phyloP scores from a whole-genome alignment of 176 grass and related monocot genomes.

The Tillandsia fasciculata region DNA sequence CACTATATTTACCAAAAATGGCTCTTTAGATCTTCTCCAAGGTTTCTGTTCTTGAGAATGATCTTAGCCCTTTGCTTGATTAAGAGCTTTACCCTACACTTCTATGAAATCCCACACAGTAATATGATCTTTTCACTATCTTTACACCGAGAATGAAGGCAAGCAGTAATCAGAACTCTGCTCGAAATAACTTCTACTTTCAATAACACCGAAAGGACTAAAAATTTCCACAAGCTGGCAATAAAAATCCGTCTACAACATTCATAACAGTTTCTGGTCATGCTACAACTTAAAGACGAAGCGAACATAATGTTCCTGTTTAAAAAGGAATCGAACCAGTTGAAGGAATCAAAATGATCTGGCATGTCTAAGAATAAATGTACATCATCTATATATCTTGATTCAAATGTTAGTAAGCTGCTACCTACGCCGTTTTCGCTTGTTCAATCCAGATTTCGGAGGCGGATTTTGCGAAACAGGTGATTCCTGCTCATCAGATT shows the following conservation, averaged over 20 bases:
- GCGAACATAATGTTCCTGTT: background rate
- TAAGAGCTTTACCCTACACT: no score
- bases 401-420: slow-evolving; percentile 6
- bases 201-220: background rate
- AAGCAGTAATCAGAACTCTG: no score
- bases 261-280: background rate
- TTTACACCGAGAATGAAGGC: no score
- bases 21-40: no score
- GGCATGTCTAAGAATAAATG: slow-evolving; percentile 13
- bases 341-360: slow-evolving; percentile 36
- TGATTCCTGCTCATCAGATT: slow-evolving; percentile 19
- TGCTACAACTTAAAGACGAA: background rate
- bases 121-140: no score
- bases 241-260: background rate
- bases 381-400: slow-evolving; percentile 2
- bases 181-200: background rate
- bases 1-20: no score
- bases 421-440: slow-evolving; percentile 26
- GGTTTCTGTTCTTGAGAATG: no score
- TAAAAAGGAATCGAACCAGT: slow-evolving; percentile 16
- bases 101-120: no score
- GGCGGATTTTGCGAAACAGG: slow-evolving; percentile 20
- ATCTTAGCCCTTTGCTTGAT: no score
- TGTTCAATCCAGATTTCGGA: slow-evolving; percentile 18
- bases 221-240: background rate